Evolutionary conservation across 148 eudicot species (phyloP), one percentile per base, ranked within the genome.

Genomic region (Talinum fruticosum): DNA sequence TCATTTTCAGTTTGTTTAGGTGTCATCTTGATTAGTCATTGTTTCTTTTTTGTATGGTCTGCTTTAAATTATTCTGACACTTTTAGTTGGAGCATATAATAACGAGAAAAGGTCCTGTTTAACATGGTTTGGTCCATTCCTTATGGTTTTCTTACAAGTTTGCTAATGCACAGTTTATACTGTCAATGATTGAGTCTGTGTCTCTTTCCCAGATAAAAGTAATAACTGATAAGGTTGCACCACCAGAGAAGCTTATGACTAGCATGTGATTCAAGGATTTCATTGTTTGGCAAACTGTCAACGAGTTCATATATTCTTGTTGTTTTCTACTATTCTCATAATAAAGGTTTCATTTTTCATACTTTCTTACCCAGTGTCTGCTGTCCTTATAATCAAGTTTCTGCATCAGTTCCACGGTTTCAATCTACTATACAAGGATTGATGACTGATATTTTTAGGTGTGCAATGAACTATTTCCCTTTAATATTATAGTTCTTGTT

Each of bases 371-470:
- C 24, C 26, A 49, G 18, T 72, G 32, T 71, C 19, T 6, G 3
- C 24, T 34, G 18, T 44, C 34, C 8, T 21, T 26, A 47, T 64
- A 13, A 62, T 59, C 47, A 79, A 79, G 79, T 38, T 57, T 24
- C 64, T 23, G 79, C 26, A 66, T 65, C 82, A 66, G 81, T 79
- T 82, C 73, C 82, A 72, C 47, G 81, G 76, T 66, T 73, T 84
- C 80, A 75, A 75, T 78, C 82, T 64, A 28, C 77, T 65, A 78
- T 88, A 82, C 90, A 88, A 86, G 87, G 86, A 71, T 82, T 78
- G 79, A 90, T 90, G 81, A 69, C 86, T 76, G 82, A 79, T 83
- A 74, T 83, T 79, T 91, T 86, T 79, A 89, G 95, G 95, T 89
- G 73, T 61, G 73, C 54, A 45, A 53, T 37, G 47, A 53, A 66